A percentile compares a stretch with the other conserved stretches of the same genome.
phyloP scores from a whole-genome alignment of 2,329 filamentous ascomycete genomes.

The Purpureocillium lavendulum region DNA sequence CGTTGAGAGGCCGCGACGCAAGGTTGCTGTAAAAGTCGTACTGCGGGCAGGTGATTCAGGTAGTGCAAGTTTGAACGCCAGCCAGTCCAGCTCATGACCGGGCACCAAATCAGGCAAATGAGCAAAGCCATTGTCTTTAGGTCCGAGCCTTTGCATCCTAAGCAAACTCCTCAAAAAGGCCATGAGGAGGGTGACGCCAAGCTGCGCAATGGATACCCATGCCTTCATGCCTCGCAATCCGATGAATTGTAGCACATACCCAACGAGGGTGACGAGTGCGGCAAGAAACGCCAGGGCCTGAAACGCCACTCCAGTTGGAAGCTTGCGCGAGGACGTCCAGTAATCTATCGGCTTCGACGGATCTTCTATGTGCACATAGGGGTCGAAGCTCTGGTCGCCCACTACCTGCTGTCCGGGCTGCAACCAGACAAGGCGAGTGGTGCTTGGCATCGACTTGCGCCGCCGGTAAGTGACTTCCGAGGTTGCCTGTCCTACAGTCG shows the following conservation, averaged over 20 bases:
- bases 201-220: constrained; percentile 11
- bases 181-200: constrained; percentile 11
- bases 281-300: constrained; percentile 4
- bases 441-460: not conserved
- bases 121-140: constrained; percentile 7
- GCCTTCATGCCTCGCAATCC: constrained; percentile 12
- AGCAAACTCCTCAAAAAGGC: constrained; percentile 9
- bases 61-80: constrained; percentile 8
- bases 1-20: not conserved
- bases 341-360: not conserved
- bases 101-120: constrained; percentile 8
- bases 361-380: constrained; percentile 11
- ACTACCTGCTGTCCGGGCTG: constrained; percentile 13
- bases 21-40: not conserved
- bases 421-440: constrained; percentile 9
- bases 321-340: constrained; percentile 8
- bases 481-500: constrained; percentile 12
- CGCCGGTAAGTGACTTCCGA: constrained; percentile 7
- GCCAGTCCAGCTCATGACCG: constrained; percentile 15
- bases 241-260: constrained; percentile 13
- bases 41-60: not conserved
- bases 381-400: constrained; percentile 15
- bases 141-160: constrained; percentile 9
- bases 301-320: not conserved
- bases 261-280: constrained; percentile 1